A percentile compares a stretch with the other conserved stretches of the same genome.
These are phyloP conservation scores for Salvia miltiorrhiza DNA, from an alignment of 257 asterid species.

Conservation along the genomic window DNA sequence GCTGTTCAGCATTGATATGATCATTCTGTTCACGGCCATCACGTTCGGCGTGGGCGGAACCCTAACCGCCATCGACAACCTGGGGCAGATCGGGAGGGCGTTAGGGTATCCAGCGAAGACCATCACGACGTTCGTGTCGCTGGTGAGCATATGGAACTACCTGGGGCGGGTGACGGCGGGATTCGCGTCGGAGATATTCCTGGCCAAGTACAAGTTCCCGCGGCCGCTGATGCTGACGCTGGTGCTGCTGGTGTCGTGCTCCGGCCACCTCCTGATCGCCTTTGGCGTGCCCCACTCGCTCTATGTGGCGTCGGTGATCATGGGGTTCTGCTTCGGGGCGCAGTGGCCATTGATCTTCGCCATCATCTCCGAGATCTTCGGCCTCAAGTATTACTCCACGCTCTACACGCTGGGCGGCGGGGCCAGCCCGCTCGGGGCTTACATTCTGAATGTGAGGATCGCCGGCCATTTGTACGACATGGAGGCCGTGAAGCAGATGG, in stretches of 20 bases:
- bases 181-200: constrained; percentile 40
- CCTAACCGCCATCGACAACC: constrained; percentile 50
- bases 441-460: constrained; percentile 42
- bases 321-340: constrained; percentile 60
- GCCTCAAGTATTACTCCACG: constrained; percentile 55
- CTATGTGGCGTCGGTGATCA: constrained; percentile 42
- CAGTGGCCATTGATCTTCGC: constrained; percentile 56
- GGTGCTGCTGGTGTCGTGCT: constrained; percentile 38
- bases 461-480: constrained; percentile 42
- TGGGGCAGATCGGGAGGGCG: constrained; percentile 46
- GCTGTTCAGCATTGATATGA: constrained; percentile 54
- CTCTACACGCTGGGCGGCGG: constrained; percentile 45
- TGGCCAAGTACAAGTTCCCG: constrained; percentile 46
- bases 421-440: constrained; percentile 60
- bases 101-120: constrained; percentile 44
- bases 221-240: constrained; percentile 47
- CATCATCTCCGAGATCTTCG: constrained; percentile 52
- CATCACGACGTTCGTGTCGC: constrained; percentile 48
- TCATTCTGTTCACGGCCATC: constrained; percentile 37
- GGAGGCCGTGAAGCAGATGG: constrained; percentile 46
- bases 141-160: constrained; percentile 61
- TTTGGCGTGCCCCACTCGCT: constrained; percentile 44
- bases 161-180: constrained; percentile 50
- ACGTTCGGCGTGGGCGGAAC: constrained; percentile 54
- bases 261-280: constrained; percentile 54